Conservation (phyloP, 2,329 filamentous ascomycete species). For the Samsoniella hepiali region DNA sequence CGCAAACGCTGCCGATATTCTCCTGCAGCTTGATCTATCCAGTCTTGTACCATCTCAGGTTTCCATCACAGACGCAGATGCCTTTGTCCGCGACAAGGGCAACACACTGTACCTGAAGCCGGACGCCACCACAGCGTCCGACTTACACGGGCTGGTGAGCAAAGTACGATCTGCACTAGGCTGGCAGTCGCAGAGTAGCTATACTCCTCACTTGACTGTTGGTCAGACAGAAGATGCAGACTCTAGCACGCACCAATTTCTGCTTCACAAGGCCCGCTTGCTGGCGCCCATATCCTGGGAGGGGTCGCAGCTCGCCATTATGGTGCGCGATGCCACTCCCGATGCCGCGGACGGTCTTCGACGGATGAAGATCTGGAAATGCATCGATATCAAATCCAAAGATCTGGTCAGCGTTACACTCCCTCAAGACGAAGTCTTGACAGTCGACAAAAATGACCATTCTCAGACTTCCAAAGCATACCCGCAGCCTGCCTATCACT, state of each 20-base stretch:
- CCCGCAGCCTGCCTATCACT: slow-evolving; percentile 8
- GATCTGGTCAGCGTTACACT: not conserved
- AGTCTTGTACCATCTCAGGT: not conserved
- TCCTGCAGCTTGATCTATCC: slow-evolving; percentile 22
- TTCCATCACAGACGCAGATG: slow-evolving; percentile 30
- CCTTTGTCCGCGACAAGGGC: slow-evolving; percentile 48
- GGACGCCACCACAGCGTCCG: slow-evolving; percentile 12
- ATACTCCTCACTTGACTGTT: slow-evolving; percentile 54
- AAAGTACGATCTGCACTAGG: slow-evolving; percentile 37
- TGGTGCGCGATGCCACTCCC: slow-evolving; percentile 45
- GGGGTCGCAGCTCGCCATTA: slow-evolving; percentile 46
- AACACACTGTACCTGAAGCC: slow-evolving; percentile 48
- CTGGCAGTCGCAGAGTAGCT: slow-evolving; percentile 27
- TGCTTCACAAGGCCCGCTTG: slow-evolving; percentile 50
- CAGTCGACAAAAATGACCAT: not conserved
- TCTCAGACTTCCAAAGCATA: not conserved
- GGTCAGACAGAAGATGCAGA: slow-evolving; percentile 52
- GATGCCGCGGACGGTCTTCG: slow-evolving; percentile 31
- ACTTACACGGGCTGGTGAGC: slow-evolving; percentile 26
- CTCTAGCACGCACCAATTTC: slow-evolving; percentile 44
- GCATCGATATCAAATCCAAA: slow-evolving; percentile 36
- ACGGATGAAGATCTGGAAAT: slow-evolving; percentile 57
- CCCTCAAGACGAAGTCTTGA: slow-evolving; percentile 3
- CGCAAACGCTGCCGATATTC: slow-evolving; percentile 36
- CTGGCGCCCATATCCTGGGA: slow-evolving; percentile 49